Evolutionary conservation across 306 rosid species (phyloP), one percentile per base, ranked within the genome.

Genomic region (Ammopiptanthus mongolicus): DNA sequence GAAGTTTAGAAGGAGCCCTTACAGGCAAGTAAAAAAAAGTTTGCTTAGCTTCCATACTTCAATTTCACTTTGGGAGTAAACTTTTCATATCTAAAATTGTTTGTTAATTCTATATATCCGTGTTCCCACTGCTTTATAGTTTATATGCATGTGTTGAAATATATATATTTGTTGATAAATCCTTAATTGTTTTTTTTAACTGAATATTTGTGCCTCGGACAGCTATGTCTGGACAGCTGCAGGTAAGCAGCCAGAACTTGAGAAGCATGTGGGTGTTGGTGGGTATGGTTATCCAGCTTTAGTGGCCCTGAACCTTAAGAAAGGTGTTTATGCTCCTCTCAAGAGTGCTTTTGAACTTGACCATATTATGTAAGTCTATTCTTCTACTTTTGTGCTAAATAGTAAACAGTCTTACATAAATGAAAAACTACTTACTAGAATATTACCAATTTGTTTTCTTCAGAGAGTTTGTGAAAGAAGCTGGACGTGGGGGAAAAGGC

Each of bases 211-310:
- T 71, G 28, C 41, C 17, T 55, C 2, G 81, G 71, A 65, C 92
- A 96, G 99, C 77, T 96, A 87, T 70, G 90, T 90, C 17, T 96
- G 99, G 99, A 86, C 86, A 56, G 96, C 99, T 19, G 97, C 99
- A 0, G 96, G 96, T 22, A 92, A 89, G 82, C 98, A 96, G 79
- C 93, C 88, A 25, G 96, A 96, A 82, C 97, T 96, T 2, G 99
- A 96, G 60, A 85, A 89, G 70, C 86, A 58, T 62, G 98, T 96
- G 3, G 96, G 99, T 76, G 99, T 96, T 63, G 99, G 99, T 37
- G 99, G 99, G 46, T 96, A 96, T 71, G 99, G 99, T 62, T 96
- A 96, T 84, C 99, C 99, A 3, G 99, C 99, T 56, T 79, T 96
- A 66, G 99, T 96, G 22, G 99, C 99, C 59, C 78, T 96, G 31